Conservation (phyloP, 495 filamentous ascomycete species). For the Penicillium waksmanii region DNA sequence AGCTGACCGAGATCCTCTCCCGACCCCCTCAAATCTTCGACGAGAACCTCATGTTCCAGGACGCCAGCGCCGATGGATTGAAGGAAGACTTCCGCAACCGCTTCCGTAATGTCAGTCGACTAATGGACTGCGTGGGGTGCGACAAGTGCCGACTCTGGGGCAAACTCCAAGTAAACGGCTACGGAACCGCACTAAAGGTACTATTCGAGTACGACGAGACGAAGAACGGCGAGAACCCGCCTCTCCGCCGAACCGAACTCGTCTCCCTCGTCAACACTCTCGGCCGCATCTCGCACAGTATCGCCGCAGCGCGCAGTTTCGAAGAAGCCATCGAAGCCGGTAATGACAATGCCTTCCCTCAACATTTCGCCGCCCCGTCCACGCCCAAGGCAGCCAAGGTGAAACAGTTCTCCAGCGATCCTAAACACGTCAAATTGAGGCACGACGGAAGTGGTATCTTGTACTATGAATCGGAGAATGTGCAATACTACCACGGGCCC, state of each 20-base stretch:
- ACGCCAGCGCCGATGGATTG: slow-evolving; percentile 65
- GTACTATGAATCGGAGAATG: slow-evolving; percentile 48
- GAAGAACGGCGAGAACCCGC: slow-evolving; percentile 71
- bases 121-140: slow-evolving; percentile 99
- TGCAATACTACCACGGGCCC: slow-evolving; percentile 40
- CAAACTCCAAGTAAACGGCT: slow-evolving; percentile 94
- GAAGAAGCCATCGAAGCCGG: slow-evolving; percentile 57
- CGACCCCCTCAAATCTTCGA: slow-evolving; percentile 82
- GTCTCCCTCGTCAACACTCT: slow-evolving; percentile 95
- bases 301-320: slow-evolving; percentile 76
- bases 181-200: slow-evolving; percentile 92
- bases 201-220: slow-evolving; percentile 93
- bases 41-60: slow-evolving; percentile 88
- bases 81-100: slow-evolving; percentile 98
- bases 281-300: slow-evolving; percentile 76
- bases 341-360: slow-evolving; percentile 38
- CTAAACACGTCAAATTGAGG: slow-evolving; percentile 26
- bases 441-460: slow-evolving; percentile 44
- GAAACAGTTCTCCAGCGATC: slow-evolving; percentile 12
- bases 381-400: slow-evolving; percentile 22
- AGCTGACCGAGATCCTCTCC: slow-evolving; percentile 68
- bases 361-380: slow-evolving; percentile 30
- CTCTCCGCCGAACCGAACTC: slow-evolving; percentile 83
- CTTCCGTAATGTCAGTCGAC: slow-evolving; percentile 90
- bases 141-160: slow-evolving; percentile 99